Base-by-base conservation (phyloP, 495 filamentous ascomycete species). In the Daldinia concentrica region DNA sequence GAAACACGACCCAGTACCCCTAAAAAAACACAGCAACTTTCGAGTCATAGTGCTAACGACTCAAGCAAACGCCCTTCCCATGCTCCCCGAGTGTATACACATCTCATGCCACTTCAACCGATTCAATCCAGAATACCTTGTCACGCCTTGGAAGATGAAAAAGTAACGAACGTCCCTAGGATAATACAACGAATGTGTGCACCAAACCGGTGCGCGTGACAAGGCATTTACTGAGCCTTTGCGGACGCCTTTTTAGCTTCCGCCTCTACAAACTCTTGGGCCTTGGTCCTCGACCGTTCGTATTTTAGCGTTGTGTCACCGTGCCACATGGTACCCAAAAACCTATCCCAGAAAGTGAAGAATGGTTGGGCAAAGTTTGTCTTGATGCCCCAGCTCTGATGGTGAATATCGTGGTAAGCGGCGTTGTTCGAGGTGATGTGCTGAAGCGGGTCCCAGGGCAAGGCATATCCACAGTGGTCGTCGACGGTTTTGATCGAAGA, bases 321-420 rank as follows among this genome's bases (percentile, higher is more conserved):
- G 41, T 82, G 85, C 90, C 90, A 95, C 76, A 86, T 87, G 30
- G 92, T 95, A 32, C 90, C 90, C 11, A 93, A 82, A 51, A 86
- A 56, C 26, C 85, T 82, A 75, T 95, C 92, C 92, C 92, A 95
- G 79, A 93, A 91, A 52, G 90, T 95, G 81, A 94, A 93, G 82
- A 93, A 94, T 0, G 92, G 92, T 77, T 95, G 92, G 0, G 90
- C 91, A 67, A 85, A 89, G 79, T 87, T 83, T 67, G 88, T 86
- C 86, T 95, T 98, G 83, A 99, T 97, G 54, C 95, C 95, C 95
- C 95, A 99, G 82, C 92, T 97, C 82, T 99, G 95, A 81, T 99
- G 95, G 79, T 99, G 95, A 58, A 99, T 92, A 78, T 99, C 95
- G 79, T 99, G 95, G 80, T 97, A 99, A 22, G 88, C 90, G 19